Evolutionary conservation across 306 rosid genomes (phyloP), one percentile per base, ranked within the genome.

Genomic region (Pyrus betulifolia): DNA sequence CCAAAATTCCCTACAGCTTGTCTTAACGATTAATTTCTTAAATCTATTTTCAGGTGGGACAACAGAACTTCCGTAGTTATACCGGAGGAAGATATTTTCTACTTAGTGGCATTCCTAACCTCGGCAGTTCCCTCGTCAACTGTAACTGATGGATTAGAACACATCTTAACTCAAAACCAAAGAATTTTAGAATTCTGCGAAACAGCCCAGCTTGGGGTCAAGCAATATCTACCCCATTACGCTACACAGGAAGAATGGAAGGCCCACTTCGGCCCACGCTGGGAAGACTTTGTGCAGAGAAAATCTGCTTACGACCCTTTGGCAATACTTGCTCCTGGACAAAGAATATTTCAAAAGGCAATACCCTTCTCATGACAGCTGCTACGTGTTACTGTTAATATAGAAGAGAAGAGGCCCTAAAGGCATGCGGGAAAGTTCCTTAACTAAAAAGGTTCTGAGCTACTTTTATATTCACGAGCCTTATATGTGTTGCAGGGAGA

Each of bases 51-150:
- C 90, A 95, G 99, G 93, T 95, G 97, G 99, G 93, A 91, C 83
- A 95, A 86, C 77, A 90, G 93, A 66, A 84, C 91, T 15, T 84
- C 91, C 8, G 87, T 79, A 22, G 91, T 91, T 17, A 82, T 82
- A 59, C 99, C 99, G n/a, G 97, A 92, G 71, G 99, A 89, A 81
- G 92, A 91, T 22, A 75, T 87, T 74, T 92, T 95, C 89, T 95
- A 95, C 90, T 73, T 88, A 3, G 96, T 95, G 64, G 97, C 93
- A 67, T 90, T 95, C 82, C 93, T 95, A 23, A 79, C 89, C 73
- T 95, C 99, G 58, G 99, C 97, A 70, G 87, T 89, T 63, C 92
- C 97, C 14, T 77, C 88, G 51, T 95, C 99, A 23, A 88, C 71
- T 52, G 99, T 92, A 83, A 82, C 80, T 46, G 91, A 95, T 59